Evolutionary conservation across 169 alveolate species (phyloP), one percentile per base, ranked within the genome.

Genomic region (Besnoitia besnoiti): DNA sequence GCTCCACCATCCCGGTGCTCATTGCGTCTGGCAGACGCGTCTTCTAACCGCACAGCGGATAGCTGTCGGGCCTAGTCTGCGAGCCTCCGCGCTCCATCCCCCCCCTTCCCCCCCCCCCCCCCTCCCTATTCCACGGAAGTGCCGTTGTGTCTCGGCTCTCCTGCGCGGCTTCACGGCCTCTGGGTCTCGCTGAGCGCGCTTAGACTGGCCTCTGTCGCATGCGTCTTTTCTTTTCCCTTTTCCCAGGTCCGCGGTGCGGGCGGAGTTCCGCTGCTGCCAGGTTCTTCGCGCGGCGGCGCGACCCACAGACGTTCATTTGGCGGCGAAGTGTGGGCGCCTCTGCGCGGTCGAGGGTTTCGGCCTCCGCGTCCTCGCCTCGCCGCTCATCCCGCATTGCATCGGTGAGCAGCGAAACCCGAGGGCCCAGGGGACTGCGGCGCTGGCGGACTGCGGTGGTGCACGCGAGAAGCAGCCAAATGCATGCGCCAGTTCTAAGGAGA

Each of bases 241-340:
- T 77, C 21, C 3, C 40, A 77, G 87, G 87, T 37, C 50, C 2
- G 87, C 87, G 2, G 59, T 42, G 16, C 87, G 87, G 35, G 40
- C 87, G 39, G 87, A 77, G 55, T 7, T 77, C 19, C 49, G 87
- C 61, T 77, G 87, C 55, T 77, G 87, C 87, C 50, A 77, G 37
- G 87, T 42, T 0, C 39, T 77, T 16, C 87, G 87, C 61, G 87
- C 87, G 4, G 87, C 87, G 16, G 55, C 87, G 4, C 40, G 82
- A 16, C 82, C 82, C 27, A n/a, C 82, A 5, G 35, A 40, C 14
- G 44, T 77, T 10, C 87, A 40, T 24, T 40, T 77, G 59, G 37
- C 40, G 5, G 55, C 87, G 10, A 3, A 42, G 40, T 77, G 87
- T 21, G 87, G 87, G 8, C 49, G 87, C 3, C 59, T 77, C 40